Evolutionary conservation across 352 stramenopile genomes (phyloP), one percentile per base, ranked within the genome.

Genomic region (Aphanomyces stellatus): DNA sequence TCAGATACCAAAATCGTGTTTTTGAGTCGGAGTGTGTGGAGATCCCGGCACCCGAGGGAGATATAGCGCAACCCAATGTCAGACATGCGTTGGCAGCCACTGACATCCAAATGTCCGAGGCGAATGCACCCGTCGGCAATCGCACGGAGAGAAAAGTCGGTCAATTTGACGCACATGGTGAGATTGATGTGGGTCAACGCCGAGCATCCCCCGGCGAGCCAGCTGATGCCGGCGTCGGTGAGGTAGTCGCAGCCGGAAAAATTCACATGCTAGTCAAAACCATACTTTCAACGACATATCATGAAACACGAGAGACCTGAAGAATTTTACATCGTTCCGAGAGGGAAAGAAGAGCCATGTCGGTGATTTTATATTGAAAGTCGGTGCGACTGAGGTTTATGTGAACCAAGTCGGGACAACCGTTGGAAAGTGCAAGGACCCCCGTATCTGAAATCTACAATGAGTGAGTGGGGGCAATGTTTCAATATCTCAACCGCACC

Each of bases 151-250:
- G 86, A 85, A 15, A 87, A 65, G 69, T 98, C 95, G 0, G 90
- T 95, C 17, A 98, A 65, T 65, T 96, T 92, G n/a, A 51, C 62
- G 68, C 91, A 97, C 1, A 80, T 82, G 1, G 76, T 76, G 31
- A 98, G 49, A 63, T 97, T 81, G 13, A 98, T 62, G 53, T 87
- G 69, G n/a, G 77, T 75, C 10, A 98, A 72, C 10, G 85, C 88
- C 35, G 78, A 76, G 33, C 88, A 96, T 15, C 89, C 88, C 1
- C 73, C 78, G 0, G 78, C 77, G n/a, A 98, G 67, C 91, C 91
- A 98, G 35, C 81, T 93, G 15, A 98, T 67, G 0, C 94, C 92
- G 17, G 96, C 92, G 71, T 98, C 92, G 6, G 87, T 95, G 49
- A 98, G 70, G 71, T 91, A 83, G 41, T 95, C 83, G 60, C 91